phyloP scores from a whole-genome alignment of 495 filamentous ascomycete species.

The Tuber umbilicatum region DNA sequence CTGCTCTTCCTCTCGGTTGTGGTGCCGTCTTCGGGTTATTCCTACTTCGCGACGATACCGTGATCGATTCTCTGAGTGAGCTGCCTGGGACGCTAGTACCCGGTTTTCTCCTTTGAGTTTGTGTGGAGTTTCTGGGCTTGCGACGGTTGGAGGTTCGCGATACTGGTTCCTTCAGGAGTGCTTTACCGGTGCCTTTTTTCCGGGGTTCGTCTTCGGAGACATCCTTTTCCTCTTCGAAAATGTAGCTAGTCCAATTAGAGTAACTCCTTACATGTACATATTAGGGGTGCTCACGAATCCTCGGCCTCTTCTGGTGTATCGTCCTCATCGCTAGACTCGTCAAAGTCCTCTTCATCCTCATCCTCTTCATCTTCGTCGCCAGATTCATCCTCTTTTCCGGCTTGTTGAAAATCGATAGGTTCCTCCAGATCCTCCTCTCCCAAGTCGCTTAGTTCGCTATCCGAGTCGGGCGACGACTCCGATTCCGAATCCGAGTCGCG shows the following conservation, averaged over 20 bases:
- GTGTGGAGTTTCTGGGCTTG: constrained; percentile 3
- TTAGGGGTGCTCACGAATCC: constrained; percentile 28
- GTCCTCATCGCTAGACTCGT: constrained; percentile 48
- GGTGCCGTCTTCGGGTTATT: not conserved
- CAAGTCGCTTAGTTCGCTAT: constrained; percentile 37
- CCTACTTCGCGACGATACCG: constrained; percentile 6
- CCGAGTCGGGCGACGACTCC: constrained; percentile 22
- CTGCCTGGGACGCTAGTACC: constrained; percentile 16
- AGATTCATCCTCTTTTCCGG: constrained; percentile 35
- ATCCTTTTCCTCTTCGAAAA: constrained; percentile 46
- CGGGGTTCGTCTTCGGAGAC: constrained; percentile 38
- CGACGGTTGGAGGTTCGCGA: constrained; percentile 20
- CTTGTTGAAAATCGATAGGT: constrained; percentile 21
- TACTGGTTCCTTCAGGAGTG: constrained; percentile 11
- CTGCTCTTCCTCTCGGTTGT: constrained; percentile 8
- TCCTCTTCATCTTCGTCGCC: constrained; percentile 49
- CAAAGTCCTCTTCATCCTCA: constrained; percentile 48
- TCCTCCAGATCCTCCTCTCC: constrained; percentile 53
- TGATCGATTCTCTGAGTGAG: constrained; percentile 23
- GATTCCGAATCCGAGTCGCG: constrained; percentile 20
- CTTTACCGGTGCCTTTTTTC: constrained; percentile 16
- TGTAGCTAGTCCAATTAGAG: constrained; percentile 27
- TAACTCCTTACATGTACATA: constrained; percentile 4
- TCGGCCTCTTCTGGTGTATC: constrained; percentile 33
- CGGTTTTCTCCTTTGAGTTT: constrained; percentile 25